Evolutionary conservation across 2,329 filamentous ascomycete species (phyloP), one percentile per base, ranked within the genome.

Genomic region (Neonectria faginata): DNA sequence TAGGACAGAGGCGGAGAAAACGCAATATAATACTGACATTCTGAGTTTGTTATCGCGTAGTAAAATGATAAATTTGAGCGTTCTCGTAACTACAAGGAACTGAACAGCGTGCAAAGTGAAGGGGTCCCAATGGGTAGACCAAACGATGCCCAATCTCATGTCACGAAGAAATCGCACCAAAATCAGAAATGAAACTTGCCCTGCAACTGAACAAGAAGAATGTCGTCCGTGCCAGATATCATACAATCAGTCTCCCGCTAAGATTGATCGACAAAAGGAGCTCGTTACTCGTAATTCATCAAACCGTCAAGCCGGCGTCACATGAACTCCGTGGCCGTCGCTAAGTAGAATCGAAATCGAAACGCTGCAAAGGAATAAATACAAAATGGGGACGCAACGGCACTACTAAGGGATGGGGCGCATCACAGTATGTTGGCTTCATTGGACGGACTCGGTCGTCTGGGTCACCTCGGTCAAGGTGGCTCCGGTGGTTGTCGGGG

Each of bases 271-370:
- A 68, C 57, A 68, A 65, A 67, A 53, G 59, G 47, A 70, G 71
- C 41, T 74, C 70, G 61, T 71, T 55, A 62, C 55, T 74, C 73
- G 60, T 73, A 65, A 74, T 54, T 69, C 71, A 57, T 71, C 60
- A 73, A 55, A 69, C 67, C 62, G 60, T 63, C 60, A 61, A 63
- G 56, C 33, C 31, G 58, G 36, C 50, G 33, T 55, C 52, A 31
- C 62, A 57, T 65, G 59, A 67, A 55, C 36, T 62, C 45, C 54
- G 55, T 61, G 62, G 69, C 59, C 65, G 61, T 70, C 64, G 69
- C 69, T 70, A 56, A 63, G 57, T 55, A 60, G 52, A 64, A 67
- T 66, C 36, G 42, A 65, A 62, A 50, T 36, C n/a, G 25, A 67
- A 74, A 65, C 48, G 64, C 63, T 68, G 48, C 42, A 61, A 33